These are phyloP conservation scores for Colletotrichum navitas DNA, from an alignment of 2,329 filamentous ascomycete species.

Conservation along the genomic window DNA sequence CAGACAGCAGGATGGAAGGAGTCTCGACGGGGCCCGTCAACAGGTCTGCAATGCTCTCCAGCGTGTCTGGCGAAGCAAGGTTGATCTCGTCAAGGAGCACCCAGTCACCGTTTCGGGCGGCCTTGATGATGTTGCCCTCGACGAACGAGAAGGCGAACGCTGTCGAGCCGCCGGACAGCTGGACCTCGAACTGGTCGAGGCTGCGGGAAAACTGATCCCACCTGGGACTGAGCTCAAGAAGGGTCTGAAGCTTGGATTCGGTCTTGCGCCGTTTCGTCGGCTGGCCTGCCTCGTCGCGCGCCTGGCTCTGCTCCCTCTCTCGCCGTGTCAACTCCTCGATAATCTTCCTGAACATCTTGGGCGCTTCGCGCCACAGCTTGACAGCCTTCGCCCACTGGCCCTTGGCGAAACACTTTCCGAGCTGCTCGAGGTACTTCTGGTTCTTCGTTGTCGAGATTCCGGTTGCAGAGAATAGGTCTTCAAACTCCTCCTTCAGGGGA, in stretches of 20 bases:
- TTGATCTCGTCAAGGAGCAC: conserved; percentile 98
- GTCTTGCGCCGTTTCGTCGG: conserved; percentile 79
- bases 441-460: conserved; percentile 90
- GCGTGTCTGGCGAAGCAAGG: conserved; percentile 90
- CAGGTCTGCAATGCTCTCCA: conserved; percentile 93
- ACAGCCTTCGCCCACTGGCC: conserved; percentile 90
- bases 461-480: conserved; percentile 86
- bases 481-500: conserved; percentile 93
- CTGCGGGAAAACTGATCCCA: conserved; percentile 86
- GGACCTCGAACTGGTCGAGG: conserved; percentile 82
- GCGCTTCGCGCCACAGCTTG: conserved; percentile 88
- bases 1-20: conserved; percentile 89
- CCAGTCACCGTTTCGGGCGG: conserved; percentile 97
- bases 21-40: conserved; percentile 78
- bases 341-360: conserved; percentile 85
- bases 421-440: conserved; percentile 83
- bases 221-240: conserved; percentile 69
- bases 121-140: conserved; percentile 95
- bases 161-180: conserved; percentile 78
- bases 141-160: conserved; percentile 95
- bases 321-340: conserved; percentile 66
- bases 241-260: conserved; percentile 74
- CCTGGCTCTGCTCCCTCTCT: conserved; percentile 55
- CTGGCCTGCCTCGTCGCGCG: conserved; percentile 58
- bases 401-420: conserved; percentile 83